A percentile compares a stretch with the other conserved stretches of the same genome.
phyloP scores from a whole-genome alignment of 2,329 filamentous ascomycete species.

The Aspergillus thermomutatus region DNA sequence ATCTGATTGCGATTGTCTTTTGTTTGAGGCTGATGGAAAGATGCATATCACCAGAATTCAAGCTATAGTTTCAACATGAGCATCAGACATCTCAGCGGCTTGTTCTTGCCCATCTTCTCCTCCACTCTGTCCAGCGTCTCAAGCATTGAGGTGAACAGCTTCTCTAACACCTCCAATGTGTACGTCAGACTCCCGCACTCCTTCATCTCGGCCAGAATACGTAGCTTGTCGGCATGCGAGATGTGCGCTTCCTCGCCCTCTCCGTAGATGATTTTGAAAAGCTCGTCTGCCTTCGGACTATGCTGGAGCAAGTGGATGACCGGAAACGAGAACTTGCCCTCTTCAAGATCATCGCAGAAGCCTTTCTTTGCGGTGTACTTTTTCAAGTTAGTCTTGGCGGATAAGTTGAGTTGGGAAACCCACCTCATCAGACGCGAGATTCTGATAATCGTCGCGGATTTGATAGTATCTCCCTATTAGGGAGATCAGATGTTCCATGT shows the following conservation, averaged over 20 bases:
- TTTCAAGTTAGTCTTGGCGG: background rate
- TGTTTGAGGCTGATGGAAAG: background rate
- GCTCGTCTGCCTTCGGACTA: background rate
- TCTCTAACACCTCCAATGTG: background rate
- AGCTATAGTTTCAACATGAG: background rate
- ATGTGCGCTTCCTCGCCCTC: background rate
- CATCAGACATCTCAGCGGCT: background rate
- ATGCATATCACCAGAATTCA: too few species aligned
- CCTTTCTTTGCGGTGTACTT: conserved; percentile 40
- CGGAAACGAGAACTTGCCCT: conserved; percentile 43
- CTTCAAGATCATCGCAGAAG: conserved; percentile 42
- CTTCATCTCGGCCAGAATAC: background rate
- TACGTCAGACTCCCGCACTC: background rate
- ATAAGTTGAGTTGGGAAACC: background rate
- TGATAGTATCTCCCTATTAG: conserved; percentile 26
- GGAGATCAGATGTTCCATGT: conserved; percentile 7
- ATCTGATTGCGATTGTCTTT: too few species aligned
- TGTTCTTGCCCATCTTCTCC: background rate
- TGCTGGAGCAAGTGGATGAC: conserved; percentile 2
- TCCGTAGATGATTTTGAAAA: background rate
- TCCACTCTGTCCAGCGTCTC: background rate
- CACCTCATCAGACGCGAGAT: conserved; percentile 21
- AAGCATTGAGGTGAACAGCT: background rate
- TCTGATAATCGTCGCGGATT: conserved; percentile 28
- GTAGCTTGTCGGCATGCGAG: background rate